Base-by-base conservation (phyloP, 108 stramenopile species). In the Nitzschia sp. region DNA sequence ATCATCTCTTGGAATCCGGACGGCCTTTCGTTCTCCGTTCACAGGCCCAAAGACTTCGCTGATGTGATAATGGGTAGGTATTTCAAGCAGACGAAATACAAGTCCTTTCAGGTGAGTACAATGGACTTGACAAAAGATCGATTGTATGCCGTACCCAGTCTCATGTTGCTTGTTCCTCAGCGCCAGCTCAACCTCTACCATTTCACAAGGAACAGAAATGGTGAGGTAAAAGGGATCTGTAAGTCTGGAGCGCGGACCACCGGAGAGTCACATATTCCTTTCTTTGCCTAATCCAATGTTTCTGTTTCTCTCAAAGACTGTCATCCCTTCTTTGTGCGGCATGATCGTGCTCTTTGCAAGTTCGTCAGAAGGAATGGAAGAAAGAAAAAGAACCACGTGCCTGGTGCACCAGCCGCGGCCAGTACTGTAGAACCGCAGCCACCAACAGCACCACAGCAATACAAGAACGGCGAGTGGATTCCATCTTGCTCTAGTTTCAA, bases 61-160 rank as follows among this genome's bases (percentile, higher is more conserved):
- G 53, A 71, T 10, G 39, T 72, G 3, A 59, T 90, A 34, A 77
- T 93, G 87, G 79, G 81, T 9, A 44, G 63, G 7, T 89, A 89
- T 73, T 95, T 95, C 69, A 53, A 79, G 22, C 89, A 87, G 51
- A 86, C 88, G 39, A 85, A 83, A 70, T 80, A 77, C 67, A 77
- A 86, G 41, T 80, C 80, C 41, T 92, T 94, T 58, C 89, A 90
- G 50, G 61, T 62, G 25, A 37, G 61, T 58, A 11, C 10, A 17
- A 0, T 8, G 3, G 6, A 6, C 14, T 21, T 38, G 17, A 5
- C 22, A 34, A 12, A 12, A 58, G n/a, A 9, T 10, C 24, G 12
- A 8, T 29, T 3, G 29, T 6, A 58, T 20, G 3, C 2, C 53
- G 25, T 20, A 8, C 53, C 8, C 2, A 3, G 15, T 55, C 22